Conservation (phyloP, 2,329 filamentous ascomycete genomes). For the Penicillium rolfsii region DNA sequence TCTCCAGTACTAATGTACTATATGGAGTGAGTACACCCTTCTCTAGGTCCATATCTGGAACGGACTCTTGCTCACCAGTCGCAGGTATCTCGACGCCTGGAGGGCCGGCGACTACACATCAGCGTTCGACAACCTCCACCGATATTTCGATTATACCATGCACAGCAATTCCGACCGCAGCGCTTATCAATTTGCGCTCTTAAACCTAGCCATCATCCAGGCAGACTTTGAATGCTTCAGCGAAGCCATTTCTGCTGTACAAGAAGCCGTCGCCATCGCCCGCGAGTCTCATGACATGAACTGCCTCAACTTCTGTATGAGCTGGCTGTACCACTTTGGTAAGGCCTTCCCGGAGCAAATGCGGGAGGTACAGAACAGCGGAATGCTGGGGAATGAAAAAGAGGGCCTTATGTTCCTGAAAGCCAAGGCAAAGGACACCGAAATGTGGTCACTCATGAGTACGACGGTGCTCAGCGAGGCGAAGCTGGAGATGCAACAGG, state of each 20-base stretch:
- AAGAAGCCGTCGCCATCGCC: slow-evolving; percentile 92
- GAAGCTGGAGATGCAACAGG: slow-evolving; percentile 74
- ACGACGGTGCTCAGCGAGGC: slow-evolving; percentile 84
- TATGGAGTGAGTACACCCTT: slow-evolving; percentile 58
- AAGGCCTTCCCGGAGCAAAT: slow-evolving; percentile 80
- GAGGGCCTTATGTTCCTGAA: slow-evolving; percentile 84
- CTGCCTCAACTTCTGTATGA: slow-evolving; percentile 92
- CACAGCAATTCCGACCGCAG: slow-evolving; percentile 73
- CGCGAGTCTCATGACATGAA: slow-evolving; percentile 89
- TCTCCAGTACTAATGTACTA: slow-evolving; percentile 77
- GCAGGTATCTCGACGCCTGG: slow-evolving; percentile 88
- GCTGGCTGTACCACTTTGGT: slow-evolving; percentile 95
- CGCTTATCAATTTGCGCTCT: slow-evolving; percentile 91
- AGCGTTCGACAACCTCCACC: slow-evolving; percentile 86
- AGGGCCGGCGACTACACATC: slow-evolving; percentile 85
- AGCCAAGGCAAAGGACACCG: slow-evolving; percentile 79
- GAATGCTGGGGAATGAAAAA: slow-evolving; percentile 74
- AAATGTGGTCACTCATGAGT: slow-evolving; percentile 83
- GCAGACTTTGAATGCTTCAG: slow-evolving; percentile 91
- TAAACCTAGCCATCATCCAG: slow-evolving; percentile 91
- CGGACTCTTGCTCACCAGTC: slow-evolving; percentile 20
- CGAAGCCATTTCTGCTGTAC: slow-evolving; percentile 90
- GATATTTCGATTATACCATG: slow-evolving; percentile 97
- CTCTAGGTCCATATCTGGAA: not conserved
- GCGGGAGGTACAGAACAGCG: slow-evolving; percentile 68